phyloP scores from a whole-genome alignment of 1,139 yeast genomes.

The Debaryomycetaceae sp. region DNA sequence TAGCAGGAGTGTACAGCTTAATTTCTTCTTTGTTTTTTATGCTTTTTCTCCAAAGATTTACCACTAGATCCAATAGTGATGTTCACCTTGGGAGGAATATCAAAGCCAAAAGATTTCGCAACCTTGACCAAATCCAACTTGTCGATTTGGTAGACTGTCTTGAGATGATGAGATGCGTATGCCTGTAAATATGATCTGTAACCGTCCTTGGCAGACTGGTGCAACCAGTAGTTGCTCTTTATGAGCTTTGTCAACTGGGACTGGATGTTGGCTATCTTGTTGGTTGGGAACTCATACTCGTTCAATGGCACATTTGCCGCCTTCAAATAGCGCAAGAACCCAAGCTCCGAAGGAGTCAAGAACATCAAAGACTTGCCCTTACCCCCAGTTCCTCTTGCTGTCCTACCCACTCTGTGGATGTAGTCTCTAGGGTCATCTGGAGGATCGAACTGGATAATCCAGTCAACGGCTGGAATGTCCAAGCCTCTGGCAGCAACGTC shows the following conservation, averaged over 20 bases:
- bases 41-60: constrained; percentile 51
- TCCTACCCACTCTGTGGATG: constrained; percentile 96
- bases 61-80: constrained; percentile 94
- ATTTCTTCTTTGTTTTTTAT: constrained; percentile 45
- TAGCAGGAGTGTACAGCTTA: constrained; percentile 10
- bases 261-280: constrained; percentile 93
- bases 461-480: constrained; percentile 95
- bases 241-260: constrained; percentile 87
- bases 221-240: constrained; percentile 88
- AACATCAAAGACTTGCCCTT: constrained; percentile 95
- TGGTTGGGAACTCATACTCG: constrained; percentile 93
- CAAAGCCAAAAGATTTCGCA: constrained; percentile 92
- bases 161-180: constrained; percentile 92
- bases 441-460: constrained; percentile 97
- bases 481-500: constrained; percentile 99
- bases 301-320: constrained; percentile 96
- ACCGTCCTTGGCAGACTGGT: constrained; percentile 96
- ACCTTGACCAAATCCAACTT: constrained; percentile 91
- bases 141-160: constrained; percentile 94
- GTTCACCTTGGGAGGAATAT: constrained; percentile 94
- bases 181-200: constrained; percentile 96
- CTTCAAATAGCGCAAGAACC: constrained; percentile 88
- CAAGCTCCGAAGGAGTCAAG: constrained; percentile 88
- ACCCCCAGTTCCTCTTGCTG: constrained; percentile 92
- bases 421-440: constrained; percentile 99